Base-by-base conservation (phyloP, 2,329 filamentous ascomycete species). In the Hypoxylon sp. region DNA sequence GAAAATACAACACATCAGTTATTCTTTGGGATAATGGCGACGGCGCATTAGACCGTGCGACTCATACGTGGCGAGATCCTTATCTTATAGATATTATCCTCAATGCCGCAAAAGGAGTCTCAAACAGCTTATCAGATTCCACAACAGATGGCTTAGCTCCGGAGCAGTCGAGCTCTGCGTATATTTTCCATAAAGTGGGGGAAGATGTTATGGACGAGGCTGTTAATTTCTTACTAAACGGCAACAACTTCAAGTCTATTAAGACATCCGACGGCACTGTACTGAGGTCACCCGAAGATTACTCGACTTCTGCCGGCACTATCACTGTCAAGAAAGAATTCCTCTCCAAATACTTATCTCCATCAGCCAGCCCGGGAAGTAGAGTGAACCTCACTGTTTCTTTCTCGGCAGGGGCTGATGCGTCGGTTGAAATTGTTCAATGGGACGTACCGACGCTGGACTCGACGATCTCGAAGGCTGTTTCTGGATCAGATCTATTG, bases 11-110 rank as follows among this genome's bases (percentile, higher is more conserved):
- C 65, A 85, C 84, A 6, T 75, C 82, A 0, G 80, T 82, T 2
- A 78, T 88, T 1, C 73, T 89, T 5, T 89, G 87, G 87, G 87
- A 89, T 71, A 89, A 88, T 62, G 86, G 87, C 0, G 73, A 79
- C 2, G 86, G 88, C 68, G 83, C 86, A 41, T 78, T 88, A 9
- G 79, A 88, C 69, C 83, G 87, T 37, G 76, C 75, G 2, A 77
- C 81, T 0, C 79, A 81, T 47, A 69, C 71, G 2, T 89, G 85
- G 85, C 78, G 82, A 16, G 87, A 89, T 65, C 76, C 78, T 0
- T 80, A 82, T 0, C 80, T 81, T 0, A 73, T 85, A 3, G 76
- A 81, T 5, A 83, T 89, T 63, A 76, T 87, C 48, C 72, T 79
- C 14, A 81, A 81, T 41, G 82, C 82, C 0, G 77, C 75, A 2